Evolutionary conservation across 2,329 filamentous ascomycete species (phyloP), one percentile per base, ranked within the genome.

Genomic region (Beauveria australis): DNA sequence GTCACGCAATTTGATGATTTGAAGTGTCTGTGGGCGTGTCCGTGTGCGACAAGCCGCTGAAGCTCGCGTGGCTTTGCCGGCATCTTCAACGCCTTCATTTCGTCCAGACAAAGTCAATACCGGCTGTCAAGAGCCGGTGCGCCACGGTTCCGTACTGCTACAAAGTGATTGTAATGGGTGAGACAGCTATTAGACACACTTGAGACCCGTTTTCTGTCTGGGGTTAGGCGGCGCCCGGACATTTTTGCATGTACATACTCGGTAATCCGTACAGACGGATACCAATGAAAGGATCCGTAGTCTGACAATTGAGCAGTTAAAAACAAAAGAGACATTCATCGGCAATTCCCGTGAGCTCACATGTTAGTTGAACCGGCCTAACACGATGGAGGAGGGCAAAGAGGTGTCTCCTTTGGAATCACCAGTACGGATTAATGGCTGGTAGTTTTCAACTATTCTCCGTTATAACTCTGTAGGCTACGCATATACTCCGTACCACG

Each of bases 101-200:
- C 16, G 18, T 22, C 18, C 19, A 40, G 30, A 40, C 49, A 53
- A 53, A 19, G 49, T 16, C 48, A 53, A 53, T 53, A 37, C 40
- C 49, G 49, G 30, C 49, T 40, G n/a, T 14, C 8, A 12, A 30
- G 14, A 44, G 52, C 40, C 52, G 52, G 52, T 43, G 40, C 33
- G 18, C 6, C 8, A 46, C 30, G 24, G 14, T 44, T 46, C 19
- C 43, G 24, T 24, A 24, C 24, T 24, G 24, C 3, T 24, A 24
- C 24, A 24, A 24, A 24, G 24, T 24, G 24, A 10, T 30, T 10
- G 28, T 30, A 30, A 12, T 10, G 7, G 6, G 18, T 48, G 54
- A 57, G 44, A 57, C 54, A 57, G 18, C 14, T 48, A 48, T 57
- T 48, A 57, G 44, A 57, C 54, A 57, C 53, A 6, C 28, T 28